phyloP scores from a whole-genome alignment of 129 eudicot species.

The Lonicera japonica region DNA sequence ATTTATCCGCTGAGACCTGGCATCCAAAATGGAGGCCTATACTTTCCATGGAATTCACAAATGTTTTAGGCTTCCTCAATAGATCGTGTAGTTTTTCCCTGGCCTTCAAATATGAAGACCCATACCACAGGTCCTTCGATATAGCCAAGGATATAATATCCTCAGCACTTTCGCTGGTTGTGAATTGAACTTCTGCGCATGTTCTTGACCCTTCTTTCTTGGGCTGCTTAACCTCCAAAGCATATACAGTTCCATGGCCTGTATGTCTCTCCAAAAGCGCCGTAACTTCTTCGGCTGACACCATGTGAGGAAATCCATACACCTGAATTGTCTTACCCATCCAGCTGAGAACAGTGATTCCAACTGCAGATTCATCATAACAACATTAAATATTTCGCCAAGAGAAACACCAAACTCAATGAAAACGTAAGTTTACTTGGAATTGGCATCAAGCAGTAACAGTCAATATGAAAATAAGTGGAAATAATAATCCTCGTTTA shows the following conservation, averaged over 20 bases:
- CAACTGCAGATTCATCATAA: slow-evolving; percentile 20
- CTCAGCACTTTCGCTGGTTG: slow-evolving; percentile 26
- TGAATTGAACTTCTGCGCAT: slow-evolving; percentile 63
- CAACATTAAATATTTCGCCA: not conserved
- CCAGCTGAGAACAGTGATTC: not conserved
- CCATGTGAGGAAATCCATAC: slow-evolving; percentile 47
- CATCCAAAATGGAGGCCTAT: slow-evolving; percentile 60
- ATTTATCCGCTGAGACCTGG: slow-evolving; percentile 49
- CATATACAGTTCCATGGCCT: slow-evolving; percentile 57
- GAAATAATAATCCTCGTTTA: no score
- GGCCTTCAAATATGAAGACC: slow-evolving; percentile 42
- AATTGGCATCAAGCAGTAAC: not conserved
- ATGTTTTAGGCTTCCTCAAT: slow-evolving; percentile 34
- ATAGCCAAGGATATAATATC: slow-evolving; percentile 25
- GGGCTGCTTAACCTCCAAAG: slow-evolving; percentile 49
- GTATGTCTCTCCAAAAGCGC: slow-evolving; percentile 35
- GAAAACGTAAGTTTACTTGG: not conserved
- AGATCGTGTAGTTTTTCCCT: slow-evolving; percentile 39
- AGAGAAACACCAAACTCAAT: not conserved
- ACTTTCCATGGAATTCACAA: slow-evolving; percentile 31
- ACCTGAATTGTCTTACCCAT: slow-evolving; percentile 83
- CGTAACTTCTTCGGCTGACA: slow-evolving; percentile 41
- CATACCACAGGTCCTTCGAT: slow-evolving; percentile 35
- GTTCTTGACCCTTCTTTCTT: slow-evolving; percentile 35
- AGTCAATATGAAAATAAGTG: no score